Percentiles rank a stretch among this genome's conserved stretches.
These are phyloP conservation scores for Arachis stenosperma DNA, from an alignment of 306 rosid species.

Conservation along the genomic window DNA sequence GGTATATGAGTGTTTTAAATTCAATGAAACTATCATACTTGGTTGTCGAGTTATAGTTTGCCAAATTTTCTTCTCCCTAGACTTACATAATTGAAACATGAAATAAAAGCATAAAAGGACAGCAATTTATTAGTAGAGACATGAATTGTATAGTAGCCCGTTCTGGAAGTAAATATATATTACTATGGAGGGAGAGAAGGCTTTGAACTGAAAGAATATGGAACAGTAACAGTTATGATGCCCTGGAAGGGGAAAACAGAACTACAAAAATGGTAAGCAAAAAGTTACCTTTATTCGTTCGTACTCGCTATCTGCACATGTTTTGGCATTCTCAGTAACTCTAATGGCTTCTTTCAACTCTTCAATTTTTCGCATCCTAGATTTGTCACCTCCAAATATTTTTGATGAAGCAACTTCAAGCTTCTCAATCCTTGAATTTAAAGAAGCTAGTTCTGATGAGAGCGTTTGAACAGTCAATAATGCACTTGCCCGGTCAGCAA, in stretches of 20 bases:
- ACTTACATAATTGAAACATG: slow-evolving; percentile 13
- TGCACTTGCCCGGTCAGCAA: slow-evolving; percentile 87
- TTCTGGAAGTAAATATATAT: slow-evolving; percentile 18
- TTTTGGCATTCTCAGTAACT: slow-evolving; percentile 76
- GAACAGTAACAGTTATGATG: slow-evolving; percentile 1
- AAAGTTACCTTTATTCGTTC: slow-evolving; percentile 81
- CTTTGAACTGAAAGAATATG: slow-evolving; percentile 30
- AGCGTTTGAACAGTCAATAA: slow-evolving; percentile 94
- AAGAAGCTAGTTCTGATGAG: slow-evolving; percentile 70
- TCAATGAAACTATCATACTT: slow-evolving; percentile 25
- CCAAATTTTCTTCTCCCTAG: slow-evolving; percentile 18
- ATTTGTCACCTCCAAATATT: slow-evolving; percentile 92
- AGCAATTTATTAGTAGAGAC: slow-evolving; percentile 7
- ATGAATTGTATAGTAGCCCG: neutral
- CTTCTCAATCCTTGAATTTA: slow-evolving; percentile 71
- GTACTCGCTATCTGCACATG: slow-evolving; percentile 71
- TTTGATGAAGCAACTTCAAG: slow-evolving; percentile 90
- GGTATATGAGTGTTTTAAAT: neutral
- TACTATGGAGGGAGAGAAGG: neutral
- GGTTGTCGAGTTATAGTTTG: neutral
- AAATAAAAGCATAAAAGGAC: slow-evolving; percentile 20
- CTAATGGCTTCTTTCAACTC: slow-evolving; percentile 75
- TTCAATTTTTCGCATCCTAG: slow-evolving; percentile 78
- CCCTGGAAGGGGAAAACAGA: slow-evolving; percentile 6
- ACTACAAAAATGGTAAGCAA: slow-evolving; percentile 3